Base-by-base conservation (phyloP, 192 early-diverging fungal genomes). In the Podochytrium sp. region DNA sequence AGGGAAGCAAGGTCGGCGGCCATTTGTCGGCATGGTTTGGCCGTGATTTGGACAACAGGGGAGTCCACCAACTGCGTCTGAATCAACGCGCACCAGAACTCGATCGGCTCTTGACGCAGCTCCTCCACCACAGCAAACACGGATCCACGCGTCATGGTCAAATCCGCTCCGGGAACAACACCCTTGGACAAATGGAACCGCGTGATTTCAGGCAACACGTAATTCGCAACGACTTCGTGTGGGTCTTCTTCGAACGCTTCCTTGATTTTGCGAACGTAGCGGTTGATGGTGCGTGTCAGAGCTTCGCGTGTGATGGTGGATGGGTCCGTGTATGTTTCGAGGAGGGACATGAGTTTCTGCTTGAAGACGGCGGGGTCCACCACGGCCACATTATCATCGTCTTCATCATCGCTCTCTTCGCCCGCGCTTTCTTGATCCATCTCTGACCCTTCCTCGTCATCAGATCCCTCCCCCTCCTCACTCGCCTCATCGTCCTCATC, bases 201-300 rank as follows among this genome's bases (percentile, higher is more conserved):
- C 3, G 83, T 55, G 47, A 90, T 84, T 33, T 89, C 82, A 39
- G 76, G 75, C 39, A 84, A 47, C 12, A 84, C 76, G 51, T 89
- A 85, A 7, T 76, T 83, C 6, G 87, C 80, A 10, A 91, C 81
- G 6, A 79, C 78, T 62, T 91, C 91, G 41, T 86, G 83, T 23
- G 92, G 91, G 52, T 89, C 84, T 32, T 92, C 90, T 64, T 87
- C 76, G 10, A 94, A 73, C 30, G 86, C 88, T 30, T 88, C 81
- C 27, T 79, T 14, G 20, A 92, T 86, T 41, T 89, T 84, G 0
- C 71, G 51, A 27, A 84, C 77, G 65, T 81, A 79, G 7, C 80
- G 58, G n/a, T 56, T 51, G n/a, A 84, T 56, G 1, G 74, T 68
- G 1, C 73, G 27, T 14, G 43, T 39, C 50, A 86, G 77, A 18